A percentile compares a stretch with the other conserved stretches of the same genome.
Conservation (phyloP, 306 rosid genomes). For the Quercus mongolica region DNA sequence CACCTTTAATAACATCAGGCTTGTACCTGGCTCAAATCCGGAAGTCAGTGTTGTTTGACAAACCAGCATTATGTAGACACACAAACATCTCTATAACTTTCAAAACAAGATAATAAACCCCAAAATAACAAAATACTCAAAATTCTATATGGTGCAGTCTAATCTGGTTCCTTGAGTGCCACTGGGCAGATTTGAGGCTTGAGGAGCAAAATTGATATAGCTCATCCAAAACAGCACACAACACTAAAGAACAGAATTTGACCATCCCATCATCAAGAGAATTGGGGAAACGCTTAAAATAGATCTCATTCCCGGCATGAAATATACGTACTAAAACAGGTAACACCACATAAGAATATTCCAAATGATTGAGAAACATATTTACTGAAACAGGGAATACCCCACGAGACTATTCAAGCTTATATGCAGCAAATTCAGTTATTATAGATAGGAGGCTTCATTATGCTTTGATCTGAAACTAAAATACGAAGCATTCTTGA, state of each 20-base stretch:
- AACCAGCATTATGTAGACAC: not conserved
- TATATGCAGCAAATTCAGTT: not conserved
- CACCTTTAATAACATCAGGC: slow-evolving; percentile 93
- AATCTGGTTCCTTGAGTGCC: not conserved
- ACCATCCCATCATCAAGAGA: not conserved
- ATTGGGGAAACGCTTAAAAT: not conserved
- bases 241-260: not conserved
- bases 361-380: not conserved
- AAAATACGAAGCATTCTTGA: not conserved
- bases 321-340: not conserved
- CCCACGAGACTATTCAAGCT: not conserved
- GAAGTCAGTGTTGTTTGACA: slow-evolving; percentile 12
- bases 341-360: not conserved
- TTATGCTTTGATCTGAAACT: not conserved
- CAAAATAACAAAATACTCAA: not conserved
- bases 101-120: not conserved
- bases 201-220: not conserved
- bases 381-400: not conserved
- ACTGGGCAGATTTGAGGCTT: not conserved
- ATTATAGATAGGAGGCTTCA: not conserved
- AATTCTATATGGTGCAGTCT: not conserved
- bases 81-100: not conserved
- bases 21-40: slow-evolving; percentile 52
- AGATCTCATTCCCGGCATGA: not conserved
- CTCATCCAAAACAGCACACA: not conserved